Conservation (phyloP, 148 eudicot species). For the Rhododendron ferrugineum region DNA sequence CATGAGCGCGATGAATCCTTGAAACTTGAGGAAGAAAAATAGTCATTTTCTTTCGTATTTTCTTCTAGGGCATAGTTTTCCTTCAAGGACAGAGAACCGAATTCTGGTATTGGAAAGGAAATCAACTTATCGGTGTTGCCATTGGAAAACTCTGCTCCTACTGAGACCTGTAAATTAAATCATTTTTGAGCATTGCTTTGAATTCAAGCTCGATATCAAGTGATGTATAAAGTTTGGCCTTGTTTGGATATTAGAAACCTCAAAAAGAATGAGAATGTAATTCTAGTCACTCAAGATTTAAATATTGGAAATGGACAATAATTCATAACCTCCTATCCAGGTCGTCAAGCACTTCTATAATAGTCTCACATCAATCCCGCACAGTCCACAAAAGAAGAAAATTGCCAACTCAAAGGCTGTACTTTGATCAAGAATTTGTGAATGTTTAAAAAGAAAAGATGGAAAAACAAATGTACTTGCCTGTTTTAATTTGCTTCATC, state of each 20-base stretch:
- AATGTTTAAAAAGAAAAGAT: not conserved
- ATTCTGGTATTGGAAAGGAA: not conserved
- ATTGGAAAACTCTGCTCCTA: not conserved
- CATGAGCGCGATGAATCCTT: slow-evolving; percentile 7
- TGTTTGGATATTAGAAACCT: not conserved
- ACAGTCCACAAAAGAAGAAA: not conserved
- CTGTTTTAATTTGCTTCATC: not conserved
- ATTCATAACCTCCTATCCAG: not conserved
- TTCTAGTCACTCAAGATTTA: not conserved
- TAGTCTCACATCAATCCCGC: not conserved
- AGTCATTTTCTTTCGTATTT: slow-evolving; percentile 7
- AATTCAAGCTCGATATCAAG: not conserved
- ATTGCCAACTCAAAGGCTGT: not conserved
- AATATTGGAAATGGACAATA: not conserved
- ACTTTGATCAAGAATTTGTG: not conserved
- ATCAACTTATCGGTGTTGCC: slow-evolving; percentile 5
- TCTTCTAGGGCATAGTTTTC: slow-evolving; percentile 4
- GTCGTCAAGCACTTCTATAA: not conserved
- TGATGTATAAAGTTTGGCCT: not conserved
- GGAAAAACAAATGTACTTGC: not conserved
- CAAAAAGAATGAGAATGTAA: not conserved
- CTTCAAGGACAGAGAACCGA: slow-evolving; percentile 1
- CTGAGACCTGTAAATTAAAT: slow-evolving; percentile 15
- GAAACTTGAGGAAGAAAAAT: not conserved
- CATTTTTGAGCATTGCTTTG: not conserved